Conservation (phyloP, 192 early-diverging fungal genomes). For the Haplosporangium gracile region DNA sequence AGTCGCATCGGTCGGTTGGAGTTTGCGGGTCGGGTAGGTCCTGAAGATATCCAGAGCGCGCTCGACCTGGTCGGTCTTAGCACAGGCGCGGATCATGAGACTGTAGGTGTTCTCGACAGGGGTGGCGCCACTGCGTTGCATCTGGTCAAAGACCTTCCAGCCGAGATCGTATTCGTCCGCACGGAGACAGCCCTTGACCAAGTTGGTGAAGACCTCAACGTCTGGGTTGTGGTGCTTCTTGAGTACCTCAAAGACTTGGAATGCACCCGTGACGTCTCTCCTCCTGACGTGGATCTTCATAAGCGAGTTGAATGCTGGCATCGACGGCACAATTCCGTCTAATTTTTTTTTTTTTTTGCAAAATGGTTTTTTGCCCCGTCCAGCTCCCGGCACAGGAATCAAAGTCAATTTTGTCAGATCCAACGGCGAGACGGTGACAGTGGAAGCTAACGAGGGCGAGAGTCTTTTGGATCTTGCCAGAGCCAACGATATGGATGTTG, state of each 20-base stretch:
- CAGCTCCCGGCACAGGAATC: constrained; percentile 50
- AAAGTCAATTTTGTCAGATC: constrained; percentile 89
- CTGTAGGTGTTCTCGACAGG: constrained; percentile 87
- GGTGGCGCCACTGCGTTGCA: constrained; percentile 80
- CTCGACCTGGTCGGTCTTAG: constrained; percentile 87
- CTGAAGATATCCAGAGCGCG: constrained; percentile 91
- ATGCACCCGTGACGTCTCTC: constrained; percentile 53
- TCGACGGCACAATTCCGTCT: constrained; percentile 27
- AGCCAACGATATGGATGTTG: constrained; percentile 91
- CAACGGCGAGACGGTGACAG: constrained; percentile 82
- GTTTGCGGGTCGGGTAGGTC: constrained; percentile 80
- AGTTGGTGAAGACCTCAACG: constrained; percentile 74
- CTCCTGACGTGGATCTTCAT: constrained; percentile 40
- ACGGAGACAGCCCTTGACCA: constrained; percentile 88
- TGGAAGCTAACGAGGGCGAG: constrained; percentile 85
- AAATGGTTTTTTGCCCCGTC: constrained; percentile 43
- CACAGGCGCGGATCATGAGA: constrained; percentile 94
- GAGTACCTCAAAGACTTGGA: constrained; percentile 53
- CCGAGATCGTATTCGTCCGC: constrained; percentile 78
- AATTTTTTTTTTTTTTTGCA: constrained; percentile 12
- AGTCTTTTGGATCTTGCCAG: constrained; percentile 94
- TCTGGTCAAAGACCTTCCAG: constrained; percentile 92
- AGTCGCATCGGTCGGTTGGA: constrained; percentile 85
- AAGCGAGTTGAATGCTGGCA: constrained; percentile 33
- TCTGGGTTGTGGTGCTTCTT: constrained; percentile 58